Conservation (phyloP, 225 moss, liverwort and hornwort species). For the Marchantia paleacea region DNA sequence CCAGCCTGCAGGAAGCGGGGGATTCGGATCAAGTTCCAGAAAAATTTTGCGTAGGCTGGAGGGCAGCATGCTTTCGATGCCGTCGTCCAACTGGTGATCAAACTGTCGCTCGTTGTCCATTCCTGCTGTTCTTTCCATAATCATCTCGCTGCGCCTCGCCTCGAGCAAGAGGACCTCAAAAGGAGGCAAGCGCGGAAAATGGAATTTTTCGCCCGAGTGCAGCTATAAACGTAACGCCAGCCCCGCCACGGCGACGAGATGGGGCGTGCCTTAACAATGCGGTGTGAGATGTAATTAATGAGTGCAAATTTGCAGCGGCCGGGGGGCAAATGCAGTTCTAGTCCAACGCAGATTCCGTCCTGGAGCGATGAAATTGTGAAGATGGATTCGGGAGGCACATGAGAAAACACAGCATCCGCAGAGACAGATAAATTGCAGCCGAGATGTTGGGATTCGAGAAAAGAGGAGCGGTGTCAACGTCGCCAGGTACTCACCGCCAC, state of each 20-base stretch:
- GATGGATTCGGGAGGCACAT: background rate
- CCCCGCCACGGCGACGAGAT: background rate
- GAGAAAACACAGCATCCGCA: too few relatives aligned
- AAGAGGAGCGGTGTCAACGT: background rate
- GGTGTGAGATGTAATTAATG: background rate
- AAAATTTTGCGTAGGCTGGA: constrained; percentile 19
- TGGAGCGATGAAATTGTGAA: too few relatives aligned
- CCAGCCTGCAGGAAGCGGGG: constrained; percentile 64
- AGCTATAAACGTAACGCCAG: background rate
- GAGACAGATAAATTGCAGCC: background rate
- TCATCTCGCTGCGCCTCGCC: constrained; percentile 15
- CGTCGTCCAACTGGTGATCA: constrained; percentile 16
- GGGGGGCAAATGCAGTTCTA: background rate
- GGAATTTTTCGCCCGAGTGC: background rate
- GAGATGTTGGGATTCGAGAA: background rate
- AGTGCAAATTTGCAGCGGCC: background rate
- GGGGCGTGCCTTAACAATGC: background rate
- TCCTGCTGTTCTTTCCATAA: constrained; percentile 15
- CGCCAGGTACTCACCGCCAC: too few relatives aligned
- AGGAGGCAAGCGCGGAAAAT: background rate
- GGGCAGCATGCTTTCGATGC: constrained; percentile 10
- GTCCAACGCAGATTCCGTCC: background rate
- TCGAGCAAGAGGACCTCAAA: background rate
- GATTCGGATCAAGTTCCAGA: constrained; percentile 50
- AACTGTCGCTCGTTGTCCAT: background rate